Conservation (phyloP, 192 early-diverging fungal species). For the Coemansia aciculifera region DNA sequence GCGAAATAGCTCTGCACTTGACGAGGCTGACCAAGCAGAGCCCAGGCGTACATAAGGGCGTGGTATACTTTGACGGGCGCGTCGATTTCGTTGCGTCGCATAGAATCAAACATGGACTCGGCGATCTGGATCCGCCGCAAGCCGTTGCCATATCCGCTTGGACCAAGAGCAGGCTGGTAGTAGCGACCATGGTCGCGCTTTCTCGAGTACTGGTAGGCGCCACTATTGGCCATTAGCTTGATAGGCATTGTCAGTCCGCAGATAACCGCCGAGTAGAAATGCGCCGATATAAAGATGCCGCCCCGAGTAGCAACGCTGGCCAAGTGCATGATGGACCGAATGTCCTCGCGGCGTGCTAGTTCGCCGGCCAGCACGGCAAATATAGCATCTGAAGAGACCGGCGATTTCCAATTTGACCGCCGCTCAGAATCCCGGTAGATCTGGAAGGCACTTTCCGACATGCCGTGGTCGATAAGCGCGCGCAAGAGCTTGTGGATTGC, state of each 20-base stretch:
- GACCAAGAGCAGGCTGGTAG: background rate
- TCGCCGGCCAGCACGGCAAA: constrained; percentile 19
- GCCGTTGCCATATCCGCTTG: background rate
- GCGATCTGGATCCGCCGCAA: constrained; percentile 12
- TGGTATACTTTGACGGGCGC: constrained; percentile 22
- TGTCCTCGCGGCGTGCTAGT: constrained; percentile 16
- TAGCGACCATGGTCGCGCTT: background rate
- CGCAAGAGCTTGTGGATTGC: constrained; percentile 27
- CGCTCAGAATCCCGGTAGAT: constrained; percentile 26
- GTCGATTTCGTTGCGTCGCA: constrained; percentile 10
- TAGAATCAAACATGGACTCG: constrained; percentile 20
- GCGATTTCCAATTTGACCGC: background rate
- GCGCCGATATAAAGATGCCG: background rate
- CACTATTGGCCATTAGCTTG: background rate
- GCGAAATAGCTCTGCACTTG: constrained; percentile 13
- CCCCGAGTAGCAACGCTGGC: background rate
- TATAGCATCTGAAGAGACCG: constrained; percentile 13
- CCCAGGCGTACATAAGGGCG: constrained; percentile 32
- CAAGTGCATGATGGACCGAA: constrained; percentile 29
- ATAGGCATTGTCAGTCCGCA: constrained; percentile 17
- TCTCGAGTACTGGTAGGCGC: background rate
- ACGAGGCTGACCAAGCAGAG: constrained; percentile 17
- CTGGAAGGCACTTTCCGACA: constrained; percentile 10
- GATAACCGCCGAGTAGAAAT: constrained; percentile 39
- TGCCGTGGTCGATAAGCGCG: constrained; percentile 4